Base-by-base conservation (phyloP, 768 basidiomycete species). In the Hygrocybe coccinea region DNA sequence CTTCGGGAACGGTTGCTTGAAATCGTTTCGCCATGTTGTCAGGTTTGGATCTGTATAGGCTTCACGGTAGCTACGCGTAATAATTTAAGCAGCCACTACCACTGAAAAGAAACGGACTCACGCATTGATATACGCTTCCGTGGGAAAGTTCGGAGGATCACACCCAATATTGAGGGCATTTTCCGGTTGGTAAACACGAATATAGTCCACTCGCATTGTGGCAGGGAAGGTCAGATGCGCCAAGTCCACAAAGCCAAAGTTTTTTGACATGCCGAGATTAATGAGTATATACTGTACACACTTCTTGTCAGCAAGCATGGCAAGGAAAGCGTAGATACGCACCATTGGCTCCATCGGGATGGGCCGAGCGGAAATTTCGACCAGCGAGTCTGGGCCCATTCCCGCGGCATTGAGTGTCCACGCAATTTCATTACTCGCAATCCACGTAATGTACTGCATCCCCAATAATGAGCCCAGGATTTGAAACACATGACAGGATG, bases 311-410 rank as follows among this genome's bases (percentile, higher is more conserved):
- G 21, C 12, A 14, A 34, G 21, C 19, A 19, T 25, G 39, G 15
- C 11, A 21, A 21, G 19, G 3, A 38, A 29, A 36, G 17, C 8
- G 68, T 22, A 25, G 25, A 14, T 15, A 56, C 80, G 46, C 60
- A 90, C 88, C 90, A 94, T 89, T 21, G 93, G 93, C 67, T 97
- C 93, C 59, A 84, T 80, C 0, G 93, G 77, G 11, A 95, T 71
- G 2, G 87, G 82, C 34, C 93, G 76, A 24, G 76, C 73, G 14
- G 81, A 78, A 35, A 95, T 86, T 56, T 87, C 64, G 1, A 79
- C 81, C 34, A 64, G 62, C 4, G 75, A 33, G 66, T 95, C 85
- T 9, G 86, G 73, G 0, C 73, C 87, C 67, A 94, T 67, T 1
- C 85, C 90, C 2, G 79, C 76, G 19, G 76, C 86, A 50, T 81